These are phyloP conservation scores for Garcia nutans DNA, from an alignment of 345 rosid species.

Conservation along the genomic window DNA sequence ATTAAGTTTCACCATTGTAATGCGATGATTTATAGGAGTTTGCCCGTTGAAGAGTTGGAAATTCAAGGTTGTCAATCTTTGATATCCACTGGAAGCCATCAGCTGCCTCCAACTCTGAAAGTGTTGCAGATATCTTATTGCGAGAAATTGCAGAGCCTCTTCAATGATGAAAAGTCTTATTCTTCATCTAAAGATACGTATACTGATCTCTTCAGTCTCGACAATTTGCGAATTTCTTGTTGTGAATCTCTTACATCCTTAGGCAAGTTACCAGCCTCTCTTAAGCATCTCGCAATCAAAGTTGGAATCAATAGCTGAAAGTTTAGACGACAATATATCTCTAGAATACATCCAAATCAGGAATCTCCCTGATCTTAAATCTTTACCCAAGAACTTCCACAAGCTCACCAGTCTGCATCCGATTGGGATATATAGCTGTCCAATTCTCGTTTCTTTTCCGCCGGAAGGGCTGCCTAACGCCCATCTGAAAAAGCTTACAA, in stretches of 20 bases:
- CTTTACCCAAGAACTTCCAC: slow-evolving; percentile 2
- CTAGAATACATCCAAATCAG: neutral
- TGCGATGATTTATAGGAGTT: neutral
- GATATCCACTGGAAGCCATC: neutral
- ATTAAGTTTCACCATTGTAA: no score
- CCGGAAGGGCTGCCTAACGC: neutral
- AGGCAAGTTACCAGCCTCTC: no score
- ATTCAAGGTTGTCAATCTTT: neutral
- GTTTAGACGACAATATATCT: slow-evolving; percentile 1
- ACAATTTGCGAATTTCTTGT: no score
- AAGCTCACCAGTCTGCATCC: slow-evolving; percentile 3
- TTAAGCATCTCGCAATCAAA: no score
- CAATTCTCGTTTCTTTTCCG: neutral
- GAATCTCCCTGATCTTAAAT: slow-evolving; percentile 8
- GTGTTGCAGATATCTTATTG: no score
- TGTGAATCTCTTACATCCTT: no score
- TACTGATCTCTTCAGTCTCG: no score
- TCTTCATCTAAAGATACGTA: no score
- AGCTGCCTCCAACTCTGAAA: no score
- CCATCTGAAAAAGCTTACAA: neutral
- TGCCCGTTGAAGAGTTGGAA: neutral
- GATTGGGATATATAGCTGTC: neutral
- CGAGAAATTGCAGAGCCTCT: no score
- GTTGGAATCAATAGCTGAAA: slow-evolving; percentile 4
- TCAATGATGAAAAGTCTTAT: no score